A percentile compares a stretch with the other conserved stretches of the same genome.
Conservation (phyloP, 306 rosid species). For the Dryas drummondii region DNA sequence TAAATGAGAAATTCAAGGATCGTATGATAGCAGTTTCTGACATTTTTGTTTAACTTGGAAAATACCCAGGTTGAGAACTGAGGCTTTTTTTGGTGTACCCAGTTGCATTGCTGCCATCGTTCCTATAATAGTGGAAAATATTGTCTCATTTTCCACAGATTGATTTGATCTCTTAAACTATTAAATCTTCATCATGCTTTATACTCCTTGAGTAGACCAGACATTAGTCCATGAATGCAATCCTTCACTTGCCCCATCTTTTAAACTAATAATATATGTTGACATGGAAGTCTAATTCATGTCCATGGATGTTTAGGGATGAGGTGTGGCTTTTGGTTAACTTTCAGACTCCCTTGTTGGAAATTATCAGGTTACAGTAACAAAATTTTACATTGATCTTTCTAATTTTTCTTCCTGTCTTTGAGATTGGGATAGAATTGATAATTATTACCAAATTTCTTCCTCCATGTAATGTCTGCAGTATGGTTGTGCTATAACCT, state of each 20-base stretch:
- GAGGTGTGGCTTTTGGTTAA: slow-evolving; percentile 38
- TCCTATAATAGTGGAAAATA: neutral
- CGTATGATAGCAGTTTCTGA: neutral
- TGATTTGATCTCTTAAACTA: neutral
- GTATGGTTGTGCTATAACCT: slow-evolving; percentile 5
- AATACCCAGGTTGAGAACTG: neutral
- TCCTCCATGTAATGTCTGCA: neutral
- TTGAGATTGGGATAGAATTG: neutral
- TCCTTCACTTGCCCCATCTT: neutral
- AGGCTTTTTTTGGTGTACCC: neutral
- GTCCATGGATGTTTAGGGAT: slow-evolving; percentile 40
- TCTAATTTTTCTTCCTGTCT: slow-evolving; percentile 3
- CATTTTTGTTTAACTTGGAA: neutral
- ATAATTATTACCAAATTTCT: neutral
- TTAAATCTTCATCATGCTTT: slow-evolving; percentile 8
- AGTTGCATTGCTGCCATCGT: neutral
- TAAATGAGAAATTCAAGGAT: neutral
- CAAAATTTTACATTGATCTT: slow-evolving; percentile 3
- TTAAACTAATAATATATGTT: neutral
- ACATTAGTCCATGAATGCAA: neutral
- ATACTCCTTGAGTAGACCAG: neutral
- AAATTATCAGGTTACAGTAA: slow-evolving; percentile 27
- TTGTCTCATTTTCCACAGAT: neutral
- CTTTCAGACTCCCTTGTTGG: slow-evolving; percentile 30
- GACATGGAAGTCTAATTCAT: slow-evolving; percentile 23